Base-by-base conservation (phyloP, 805 yeast genomes). In the Peterozyma xylosa region DNA sequence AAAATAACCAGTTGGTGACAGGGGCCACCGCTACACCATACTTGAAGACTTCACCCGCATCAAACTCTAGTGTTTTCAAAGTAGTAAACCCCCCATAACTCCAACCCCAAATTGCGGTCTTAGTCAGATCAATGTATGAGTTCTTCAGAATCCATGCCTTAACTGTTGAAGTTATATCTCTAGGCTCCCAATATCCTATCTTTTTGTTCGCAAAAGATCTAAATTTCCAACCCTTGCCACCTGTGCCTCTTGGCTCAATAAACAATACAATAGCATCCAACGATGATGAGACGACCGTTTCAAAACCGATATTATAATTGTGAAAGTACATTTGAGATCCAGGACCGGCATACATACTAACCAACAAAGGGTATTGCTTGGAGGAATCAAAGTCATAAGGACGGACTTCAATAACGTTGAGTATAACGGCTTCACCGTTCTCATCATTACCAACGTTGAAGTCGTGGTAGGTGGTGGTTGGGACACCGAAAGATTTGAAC, bases 11-110 rank as follows among this genome's bases (percentile, higher is more conserved):
- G 53, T 83, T 71, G 5, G 95, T 86, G 3, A 86, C 95, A 0
- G 95, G 95, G 0, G 95, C 95, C 36, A 86, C 89, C 0, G 90
- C 79, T 70, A 83, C 77, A 9, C 91, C 93, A 55, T 73, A 86
- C 48, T 80, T 79, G 66, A 86, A 85, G 0, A 72, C 70, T 9
- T 73, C 60, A 5, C 86, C 81, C 11, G 59, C 54, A 55, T 86
- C 95, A 39, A 66, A 69, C 58, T 86, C 95, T 32, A 85, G 57
- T 0, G 90, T 82, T 57, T 86, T 86, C 42, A 86, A 62, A 0
- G 91, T 80, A 9, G 82, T 69, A 55, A 81, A 86, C 1, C 91
- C 95, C 44, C 95, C 95, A 59, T 84, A 86, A 0, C 90, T 82
- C 90, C 93, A 86, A 13, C 95, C 95, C 90, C 93, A 86, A 34